Evolutionary conservation across 2,329 filamentous ascomycete species (phyloP).

Genomic region (Neofusicoccum kwambonambiense): DNA sequence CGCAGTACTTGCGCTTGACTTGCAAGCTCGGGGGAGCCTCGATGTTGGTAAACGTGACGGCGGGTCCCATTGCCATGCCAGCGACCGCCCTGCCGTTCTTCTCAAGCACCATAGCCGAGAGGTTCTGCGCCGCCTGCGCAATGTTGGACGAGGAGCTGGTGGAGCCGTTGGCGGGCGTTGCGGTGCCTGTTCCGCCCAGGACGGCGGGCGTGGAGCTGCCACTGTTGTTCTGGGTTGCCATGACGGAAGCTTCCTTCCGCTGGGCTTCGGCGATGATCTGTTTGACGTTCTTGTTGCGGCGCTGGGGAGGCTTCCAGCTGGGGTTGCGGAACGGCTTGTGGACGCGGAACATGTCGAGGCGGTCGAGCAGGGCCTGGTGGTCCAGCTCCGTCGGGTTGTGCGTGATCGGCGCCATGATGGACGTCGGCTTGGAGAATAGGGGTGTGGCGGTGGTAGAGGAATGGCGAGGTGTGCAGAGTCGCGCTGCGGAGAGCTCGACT

Average conservation of each 20-base stretch:
- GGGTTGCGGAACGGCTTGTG: conserved; percentile 88
- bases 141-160: conserved; percentile 66
- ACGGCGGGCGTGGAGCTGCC: conserved; percentile 66
- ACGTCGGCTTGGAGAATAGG: not conserved
- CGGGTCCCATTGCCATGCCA: conserved; percentile 50
- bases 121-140: conserved; percentile 81
- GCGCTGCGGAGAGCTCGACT: conserved; percentile 5
- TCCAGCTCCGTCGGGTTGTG: conserved; percentile 72
- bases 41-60: conserved; percentile 91
- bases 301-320: conserved; percentile 86
- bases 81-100: conserved; percentile 56
- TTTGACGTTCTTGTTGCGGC: conserved; percentile 98
- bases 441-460: not conserved
- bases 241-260: conserved; percentile 82
- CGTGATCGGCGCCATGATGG: conserved; percentile 58
- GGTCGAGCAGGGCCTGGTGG: conserved; percentile 82
- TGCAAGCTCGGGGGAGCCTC: conserved; percentile 86
- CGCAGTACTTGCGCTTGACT: conserved; percentile 84
- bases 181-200: conserved; percentile 25
- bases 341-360: conserved; percentile 84
- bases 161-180: conserved; percentile 65
- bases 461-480: not conserved
- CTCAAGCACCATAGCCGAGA: conserved; percentile 85
- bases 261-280: conserved; percentile 88
- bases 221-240: conserved; percentile 80